A percentile compares a stretch with the other conserved stretches of the same genome.
Evolutionary conservation across 192 early-diverging fungal genomes (phyloP).

Genomic region (Mortierella claussenii): DNA sequence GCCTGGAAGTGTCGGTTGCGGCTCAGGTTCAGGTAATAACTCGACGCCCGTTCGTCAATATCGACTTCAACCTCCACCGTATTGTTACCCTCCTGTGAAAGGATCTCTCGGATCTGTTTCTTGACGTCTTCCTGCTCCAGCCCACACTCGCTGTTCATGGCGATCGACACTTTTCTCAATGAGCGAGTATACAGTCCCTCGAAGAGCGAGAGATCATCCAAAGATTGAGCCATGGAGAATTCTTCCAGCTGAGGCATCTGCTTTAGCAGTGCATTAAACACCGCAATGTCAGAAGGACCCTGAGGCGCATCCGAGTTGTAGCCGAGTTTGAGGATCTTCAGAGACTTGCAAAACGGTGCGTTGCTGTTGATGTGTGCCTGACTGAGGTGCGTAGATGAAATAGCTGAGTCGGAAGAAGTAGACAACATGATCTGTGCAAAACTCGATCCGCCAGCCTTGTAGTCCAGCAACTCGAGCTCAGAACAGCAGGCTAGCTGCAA

Average conservation of each 20-base stretch:
- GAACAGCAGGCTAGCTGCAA: conserved; percentile 19
- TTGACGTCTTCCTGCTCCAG: conserved; percentile 18
- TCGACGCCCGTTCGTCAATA: conserved; percentile 27
- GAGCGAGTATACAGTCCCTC: neutral
- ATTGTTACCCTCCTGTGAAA: neutral
- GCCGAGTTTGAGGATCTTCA: conserved; percentile 18
- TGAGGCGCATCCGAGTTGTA: conserved; percentile 35
- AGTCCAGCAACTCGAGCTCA: conserved; percentile 16
- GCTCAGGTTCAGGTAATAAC: conserved; percentile 26
- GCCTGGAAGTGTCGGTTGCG: conserved; percentile 37
- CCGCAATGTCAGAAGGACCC: conserved; percentile 3
- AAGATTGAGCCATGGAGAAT: conserved; percentile 12
- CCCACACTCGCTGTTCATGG: conserved; percentile 13
- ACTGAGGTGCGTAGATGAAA: neutral
- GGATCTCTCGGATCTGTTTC: conserved; percentile 4
- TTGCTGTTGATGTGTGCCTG: neutral
- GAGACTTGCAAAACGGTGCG: conserved; percentile 7
- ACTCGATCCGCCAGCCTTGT: conserved; percentile 19
- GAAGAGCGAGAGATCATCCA: conserved; percentile 22
- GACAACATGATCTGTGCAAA: conserved; percentile 30
- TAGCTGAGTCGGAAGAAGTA: neutral
- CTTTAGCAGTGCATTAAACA: conserved; percentile 15
- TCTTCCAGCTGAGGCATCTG: conserved; percentile 17
- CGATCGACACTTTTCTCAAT: conserved; percentile 16
- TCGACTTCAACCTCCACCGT: conserved; percentile 8